Conservation (phyloP, 2,329 filamentous ascomycete genomes). For the Fusarium sp. region DNA sequence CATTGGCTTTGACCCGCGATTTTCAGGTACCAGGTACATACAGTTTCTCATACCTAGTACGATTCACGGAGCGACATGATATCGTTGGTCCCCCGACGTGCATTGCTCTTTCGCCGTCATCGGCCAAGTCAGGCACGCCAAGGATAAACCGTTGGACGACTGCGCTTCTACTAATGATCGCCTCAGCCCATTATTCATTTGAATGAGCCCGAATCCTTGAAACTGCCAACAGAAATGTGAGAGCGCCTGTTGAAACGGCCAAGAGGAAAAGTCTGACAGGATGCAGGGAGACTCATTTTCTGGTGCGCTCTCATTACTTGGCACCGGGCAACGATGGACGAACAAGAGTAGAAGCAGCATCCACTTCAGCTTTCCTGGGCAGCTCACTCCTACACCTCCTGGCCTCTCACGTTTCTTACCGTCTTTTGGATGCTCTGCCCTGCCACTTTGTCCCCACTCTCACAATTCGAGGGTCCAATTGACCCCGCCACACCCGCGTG, state of each 20-base stretch:
- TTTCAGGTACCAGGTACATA: not conserved
- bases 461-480: not conserved
- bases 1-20: not conserved
- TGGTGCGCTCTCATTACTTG: not conserved
- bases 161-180: not conserved
- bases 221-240: not conserved
- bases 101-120: slow-evolving; percentile 1
- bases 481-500: not conserved
- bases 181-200: not conserved
- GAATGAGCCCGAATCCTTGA: not conserved
- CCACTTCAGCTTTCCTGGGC: slow-evolving; percentile 6
- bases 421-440: not conserved
- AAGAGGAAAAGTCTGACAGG: not conserved
- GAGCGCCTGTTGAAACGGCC: slow-evolving; percentile 1
- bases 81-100: not conserved
- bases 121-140: slow-evolving; percentile 4
- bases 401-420: not conserved
- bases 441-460: not conserved
- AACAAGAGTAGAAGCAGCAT: not conserved
- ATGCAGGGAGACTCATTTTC: not conserved
- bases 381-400: slow-evolving; percentile 4
- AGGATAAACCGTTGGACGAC: not conserved
- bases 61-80: not conserved
- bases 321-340: not conserved
- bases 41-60: not conserved